Conservation (phyloP, 192 early-diverging fungal species). For the Entomortierella lignicola region DNA sequence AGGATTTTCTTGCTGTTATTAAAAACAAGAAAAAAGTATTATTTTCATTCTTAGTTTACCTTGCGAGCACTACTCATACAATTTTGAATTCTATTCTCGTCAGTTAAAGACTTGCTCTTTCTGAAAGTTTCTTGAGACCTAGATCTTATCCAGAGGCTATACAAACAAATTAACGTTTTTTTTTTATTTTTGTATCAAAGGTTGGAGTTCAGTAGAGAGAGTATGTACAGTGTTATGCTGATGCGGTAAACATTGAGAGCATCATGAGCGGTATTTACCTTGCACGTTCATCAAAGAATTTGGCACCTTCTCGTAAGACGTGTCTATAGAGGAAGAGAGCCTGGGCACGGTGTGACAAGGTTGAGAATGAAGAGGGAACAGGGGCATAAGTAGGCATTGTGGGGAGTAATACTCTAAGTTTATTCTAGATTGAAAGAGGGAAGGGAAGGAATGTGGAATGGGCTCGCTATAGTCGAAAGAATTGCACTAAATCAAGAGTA, state of each 20-base stretch:
- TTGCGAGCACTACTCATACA: conserved; percentile 39
- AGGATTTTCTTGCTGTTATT: no score
- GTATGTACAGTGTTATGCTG: neutral
- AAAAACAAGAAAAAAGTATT: no score
- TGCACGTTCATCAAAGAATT: conserved; percentile 49
- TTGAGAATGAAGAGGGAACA: conserved; percentile 23
- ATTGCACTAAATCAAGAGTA: no score
- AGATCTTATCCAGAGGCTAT: conserved; percentile 18
- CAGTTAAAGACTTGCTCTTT: conserved; percentile 16
- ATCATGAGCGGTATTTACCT: conserved; percentile 9
- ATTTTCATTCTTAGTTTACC: conserved; percentile 11
- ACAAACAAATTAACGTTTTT: no score
- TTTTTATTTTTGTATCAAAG: no score
- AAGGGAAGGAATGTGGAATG: neutral
- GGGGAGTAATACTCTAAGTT: neutral
- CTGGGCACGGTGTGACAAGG: conserved; percentile 9
- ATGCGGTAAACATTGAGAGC: neutral
- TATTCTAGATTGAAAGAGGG: no score
- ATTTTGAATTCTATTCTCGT: conserved; percentile 22
- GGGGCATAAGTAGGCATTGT: conserved; percentile 40
- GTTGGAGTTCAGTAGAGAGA: no score
- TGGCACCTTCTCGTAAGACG: conserved; percentile 31
- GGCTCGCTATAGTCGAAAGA: no score
- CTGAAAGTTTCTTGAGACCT: conserved; percentile 27
- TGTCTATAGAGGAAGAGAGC: conserved; percentile 36